Base-by-base conservation (phyloP, 208 protist species). In the Acanthamoeba castellanii region DNA sequence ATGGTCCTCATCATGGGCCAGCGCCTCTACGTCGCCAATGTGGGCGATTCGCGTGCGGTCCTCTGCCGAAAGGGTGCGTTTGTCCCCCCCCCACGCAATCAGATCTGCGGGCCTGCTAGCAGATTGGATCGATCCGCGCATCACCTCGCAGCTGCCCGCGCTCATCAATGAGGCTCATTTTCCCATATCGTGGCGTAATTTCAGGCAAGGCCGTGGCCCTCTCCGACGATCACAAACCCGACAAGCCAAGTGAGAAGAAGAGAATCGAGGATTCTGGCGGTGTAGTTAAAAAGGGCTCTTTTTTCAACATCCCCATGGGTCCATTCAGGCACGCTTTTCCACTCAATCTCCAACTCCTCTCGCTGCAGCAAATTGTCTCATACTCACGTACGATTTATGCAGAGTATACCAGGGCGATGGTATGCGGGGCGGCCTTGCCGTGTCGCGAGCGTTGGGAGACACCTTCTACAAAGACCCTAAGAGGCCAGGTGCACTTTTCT, bases 221-320 rank as follows among this genome's bases (percentile, higher is more conserved):
- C 74, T 92, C 85, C 14, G 47, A 72, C 47, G 85, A 92, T 92
- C 85, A 92, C 85, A 92, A 92, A 27, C 85, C 85, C 25, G 85
- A 92, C 52, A 92, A 92, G 45, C 55, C 47, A 8, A 92, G 85
- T 14, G 85, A 92, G 32, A 61, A 70, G 47, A 61, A 92, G 61
- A 30, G 85, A 72, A 92, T 92, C 22, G 85, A 92, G 47, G 85
- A 61, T 16, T 61, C 85, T 34, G 85, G 85, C 52, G 85, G 85
- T 47, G 61, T 92, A 3, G 85, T 92, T 9, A 92, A 92, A 72
- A 92, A 92, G 45, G 85, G 85, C 27, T 92, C 85, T 9, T 92
- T 92, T 32, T 92, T 92, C 85, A 92, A 92, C 85, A 92, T 92
- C 18, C 85, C 85, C n/a, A 92, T 92, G 85, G 85, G 85, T n/a